Base-by-base conservation (phyloP, 116 monocot genomes). In the Trichopus zeylanicus region DNA sequence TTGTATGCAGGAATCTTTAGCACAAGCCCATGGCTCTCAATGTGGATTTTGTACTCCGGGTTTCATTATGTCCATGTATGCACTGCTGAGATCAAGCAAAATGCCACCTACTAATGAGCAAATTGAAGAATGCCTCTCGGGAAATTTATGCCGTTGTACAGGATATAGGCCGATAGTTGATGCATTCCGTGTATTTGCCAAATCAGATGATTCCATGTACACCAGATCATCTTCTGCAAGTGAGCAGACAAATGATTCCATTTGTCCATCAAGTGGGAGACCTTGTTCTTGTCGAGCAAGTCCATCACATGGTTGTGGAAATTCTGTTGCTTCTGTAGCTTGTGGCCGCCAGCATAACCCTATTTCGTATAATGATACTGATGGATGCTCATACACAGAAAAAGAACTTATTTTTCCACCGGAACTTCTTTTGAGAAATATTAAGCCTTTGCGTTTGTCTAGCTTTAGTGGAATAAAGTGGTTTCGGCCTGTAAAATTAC, bases 41-140 rank as follows among this genome's bases (percentile, higher is more conserved):
- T 98, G 97, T 76, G 97, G 97, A 60, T 98, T 81, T 71, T 98
- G 97, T 66, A 98, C 97, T 38, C 97, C 97, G 66, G 97, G 97
- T 46, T 98, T 98, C 75, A 46, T 98, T 25, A 91, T 98, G 97
- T 98, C 97, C 18, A 98, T 98, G 91, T 98, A 98, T 79, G 79
- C 97, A 42, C 73, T 98, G 32, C 61, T 98, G 63, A 79, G 97
- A 71, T 91, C 97, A 64, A 85, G 66, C 52, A 85, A 71, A 73
- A 34, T 51, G 29, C 74, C 73, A 55, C 97, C 97, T 33, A 82
- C 53, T 61, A 77, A 85, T 68, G 97, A 78, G 51, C 71, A 98
- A 54, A 98, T 98, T 48, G 97, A 91, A 64, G 97, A 87, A 72
- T 70, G 66, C 65, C 91, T 98, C 66, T 67, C 82, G 66, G 97